Evolutionary conservation across 2,329 filamentous ascomycete genomes (phyloP), one percentile per base, ranked within the genome.

Genomic region (Gliomastix tumulicola): DNA sequence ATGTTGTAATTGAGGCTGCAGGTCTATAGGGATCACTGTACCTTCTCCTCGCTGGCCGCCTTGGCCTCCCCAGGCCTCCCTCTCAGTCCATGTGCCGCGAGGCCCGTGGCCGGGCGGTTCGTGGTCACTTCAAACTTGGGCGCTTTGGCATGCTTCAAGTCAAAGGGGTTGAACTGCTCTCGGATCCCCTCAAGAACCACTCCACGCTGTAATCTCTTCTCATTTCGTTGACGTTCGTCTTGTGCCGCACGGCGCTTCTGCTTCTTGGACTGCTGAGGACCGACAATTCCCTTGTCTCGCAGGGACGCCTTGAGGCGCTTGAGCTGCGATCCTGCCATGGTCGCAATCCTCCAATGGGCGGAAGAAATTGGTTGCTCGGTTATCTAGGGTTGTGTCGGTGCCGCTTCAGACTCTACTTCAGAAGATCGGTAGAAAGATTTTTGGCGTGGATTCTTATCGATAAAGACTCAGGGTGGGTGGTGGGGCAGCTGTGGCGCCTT

Each of bases 131-230:
- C 81, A 46, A 94, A 94, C 53, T 97, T 97, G 39, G 80, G 80
- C 0, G 82, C 84, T 41, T 83, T 75, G 2, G 81, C 71, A 40
- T 84, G 79, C 62, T 94, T 94, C 57, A 95, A 77, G 55, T 98
- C 92, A 62, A 98, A 98, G 0, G 92, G 92, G 58, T 98, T 98
- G 75, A 97, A 97, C 48, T 89, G 84, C 53, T 97, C 89, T 54
- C 92, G 84, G 56, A 98, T 96, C 39, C 77, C 79, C 49, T 85
- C 80, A 44, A 98, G 71, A 13, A 88, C 86, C 38, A 79, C 82
- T 53, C 83, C 77, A 54, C 84, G 79, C 56, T 88, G 79, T 19
- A 87, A 73, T 41, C 86, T 81, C 60, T 88, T 85, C 51, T 90
- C 82, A 48, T 64, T 66, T 44, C 74, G 77, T 44, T 71, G 74